Base-by-base conservation (phyloP, 768 basidiomycete species). In the Auricularia sp. region DNA sequence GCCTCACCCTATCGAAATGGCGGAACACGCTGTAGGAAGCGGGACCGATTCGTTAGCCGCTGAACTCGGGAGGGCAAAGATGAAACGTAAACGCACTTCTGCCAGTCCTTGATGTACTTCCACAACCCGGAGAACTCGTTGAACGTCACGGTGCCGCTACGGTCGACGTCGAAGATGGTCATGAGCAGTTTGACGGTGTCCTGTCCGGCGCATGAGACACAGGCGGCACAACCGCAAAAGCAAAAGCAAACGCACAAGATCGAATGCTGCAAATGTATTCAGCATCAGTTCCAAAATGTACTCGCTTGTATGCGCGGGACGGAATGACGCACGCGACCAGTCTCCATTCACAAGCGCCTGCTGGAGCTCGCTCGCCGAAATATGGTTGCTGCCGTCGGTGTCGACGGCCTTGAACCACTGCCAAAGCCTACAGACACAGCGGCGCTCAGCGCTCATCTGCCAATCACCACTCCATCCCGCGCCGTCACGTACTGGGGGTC, bases 81-180 rank as follows among this genome's bases (percentile, higher is more conserved):
- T 10, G 4, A 37, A 6, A 13, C 7, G 13, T 2, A 14, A 7
- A 64, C 63, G 6, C 29, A 67, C 67, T 61, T 61, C 76, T 92
- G 89, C 91, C 90, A 92, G 73, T 92, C 89, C 76, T 88, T 86
- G 82, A 91, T 85, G 74, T 90, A 91, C 70, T 88, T 87, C 87
- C 88, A 93, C 29, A 92, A 82, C 3, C 88, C 89, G 56, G 82
- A 70, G 71, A 92, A 94, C 84, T 77, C 68, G 66, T 85, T 85
- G 77, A 90, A 92, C 44, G 83, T 85, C 66, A 94, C 91, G 1
- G 88, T 88, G 0, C 92, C 92, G 56, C 81, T 86, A 24, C 88
- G 83, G 69, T 92, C 85, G 2, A 82, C 82, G 68, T 94, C 91
- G 73, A 94, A 93, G 67, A 93, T 83, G 33, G 80, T 80, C 87